Evolutionary conservation across 768 basidiomycete species (phyloP), one percentile per base, ranked within the genome.

Genomic region (Punctularia strigosozonata): DNA sequence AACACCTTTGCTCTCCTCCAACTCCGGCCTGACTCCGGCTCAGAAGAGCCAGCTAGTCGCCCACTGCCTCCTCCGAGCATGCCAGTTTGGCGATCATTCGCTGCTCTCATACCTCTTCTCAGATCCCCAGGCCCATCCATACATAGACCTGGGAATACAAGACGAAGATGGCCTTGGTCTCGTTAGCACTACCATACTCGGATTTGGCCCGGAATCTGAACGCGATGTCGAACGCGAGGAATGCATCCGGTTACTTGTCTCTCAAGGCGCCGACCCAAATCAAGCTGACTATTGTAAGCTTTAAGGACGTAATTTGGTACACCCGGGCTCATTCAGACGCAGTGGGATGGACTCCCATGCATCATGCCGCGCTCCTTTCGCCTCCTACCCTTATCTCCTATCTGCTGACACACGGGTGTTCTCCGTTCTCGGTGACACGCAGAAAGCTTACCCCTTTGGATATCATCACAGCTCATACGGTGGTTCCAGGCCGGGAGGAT

Each of bases 291-390:
- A 79, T 49, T 71, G 84, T 82, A 20, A 10, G 26, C 26, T 15
- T 28, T n/a, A n/a, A n/a, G n/a, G n/a, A 46, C 31, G 70, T 56
- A n/a, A 30, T 31, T 40, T 45, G 23, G 17, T 28, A 31, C 4
- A 19, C 6, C 28, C 36, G 26, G 12, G 21, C 23, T 33, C 24
- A 25, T 19, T 38, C 28, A 15, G 15, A 10, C 28, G 33, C 49
- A 95, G 91, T 75, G 43, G 92, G 94, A 24, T 98, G 95, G 95
- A 90, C 88, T 7, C 79, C 92, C 3, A 67, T 99, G 10, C 94
- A 97, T 51, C 81, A 94, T 61, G 89, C 94, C 6, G 85, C 85
- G 6, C 61, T 98, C 37, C 64, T 87, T 25, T 78, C 88, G 10
- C 90, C 94, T 23, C 86, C 92, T 3, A 91, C 91, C 2, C 65